Base-by-base conservation (phyloP, 176 grass and related monocot species). In the Stipa capillata region DNA sequence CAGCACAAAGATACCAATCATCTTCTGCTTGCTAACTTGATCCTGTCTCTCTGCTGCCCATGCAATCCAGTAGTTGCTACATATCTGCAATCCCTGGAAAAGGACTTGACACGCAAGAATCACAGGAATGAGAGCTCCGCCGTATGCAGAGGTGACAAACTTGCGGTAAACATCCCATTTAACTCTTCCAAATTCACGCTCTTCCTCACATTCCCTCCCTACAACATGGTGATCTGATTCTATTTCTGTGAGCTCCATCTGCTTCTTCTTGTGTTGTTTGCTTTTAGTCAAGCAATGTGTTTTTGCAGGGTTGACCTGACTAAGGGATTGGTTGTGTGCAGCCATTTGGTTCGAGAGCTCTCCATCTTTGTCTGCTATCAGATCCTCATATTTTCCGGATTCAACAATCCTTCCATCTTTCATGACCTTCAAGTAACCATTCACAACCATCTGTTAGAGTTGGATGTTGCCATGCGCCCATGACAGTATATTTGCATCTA, bases 41-140 rank as follows among this genome's bases (percentile, higher is more conserved):
- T 87, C 68, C 16, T 87, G 83, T 76, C 45, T 85, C 61, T 89
- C 94, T 28, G 86, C 88, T 85, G 94, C 91, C 88, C 88, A 97
- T 63, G 94, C 91, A 59, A 97, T 85, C 91, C 94, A 97, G 54
- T 97, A 97, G 81, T 91, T 97, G 84, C 94, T 91, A 44, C 78
- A 89, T 77, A 97, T 97, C 85, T 97, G 94, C 37, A 93, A 39
- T 69, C 48, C 84, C 67, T 93, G 94, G 72, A 97, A 97, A 61
- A 97, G 69, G 25, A 91, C 73, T 79, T 97, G 91, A 73, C 88
- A 97, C 10, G 82, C 66, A 47, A 97, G 68, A 79, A 97, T 75
- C 6, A 91, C 69, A 56, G 88, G 91, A 77, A 97, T 21, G 10
- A 93, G 84, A 80, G 78, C 74, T 50, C 94, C 94, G 13, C 50